A percentile compares a stretch with the other conserved stretches of the same genome.
These are phyloP conservation scores for Coleophoma crateriformis DNA, from an alignment of 2,329 filamentous ascomycete genomes.

Conservation along the genomic window DNA sequence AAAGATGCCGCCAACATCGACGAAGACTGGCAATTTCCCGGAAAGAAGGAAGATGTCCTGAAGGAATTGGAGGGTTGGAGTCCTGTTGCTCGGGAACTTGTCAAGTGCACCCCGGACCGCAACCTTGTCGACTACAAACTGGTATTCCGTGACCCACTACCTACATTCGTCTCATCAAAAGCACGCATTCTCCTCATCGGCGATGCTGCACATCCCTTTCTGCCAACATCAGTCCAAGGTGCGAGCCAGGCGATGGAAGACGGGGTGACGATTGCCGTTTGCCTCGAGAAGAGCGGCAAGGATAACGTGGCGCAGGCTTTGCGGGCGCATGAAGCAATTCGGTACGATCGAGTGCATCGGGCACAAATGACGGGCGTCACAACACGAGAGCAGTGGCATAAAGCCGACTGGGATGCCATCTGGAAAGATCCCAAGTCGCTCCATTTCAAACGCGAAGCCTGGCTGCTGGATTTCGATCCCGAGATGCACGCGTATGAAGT, in stretches of 20 bases:
- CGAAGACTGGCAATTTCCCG: background rate
- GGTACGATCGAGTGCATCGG: background rate
- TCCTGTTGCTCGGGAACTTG: background rate
- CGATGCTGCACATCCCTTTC: slow-evolving; percentile 62
- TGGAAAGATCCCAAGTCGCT: no score
- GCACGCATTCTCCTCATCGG: slow-evolving; percentile 34
- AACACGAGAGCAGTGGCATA: background rate
- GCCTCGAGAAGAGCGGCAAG: slow-evolving; percentile 13
- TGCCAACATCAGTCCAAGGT: slow-evolving; percentile 63
- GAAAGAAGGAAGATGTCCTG: background rate
- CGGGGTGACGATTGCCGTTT: slow-evolving; percentile 24
- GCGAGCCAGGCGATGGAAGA: slow-evolving; percentile 37
- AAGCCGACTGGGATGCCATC: background rate
- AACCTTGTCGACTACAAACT: background rate
- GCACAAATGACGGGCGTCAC: background rate
- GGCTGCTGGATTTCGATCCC: no score
- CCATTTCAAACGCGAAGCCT: no score
- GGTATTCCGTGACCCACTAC: background rate
- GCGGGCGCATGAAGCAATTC: background rate
- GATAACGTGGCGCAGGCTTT: background rate
- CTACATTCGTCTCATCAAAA: background rate
- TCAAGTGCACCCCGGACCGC: no score
- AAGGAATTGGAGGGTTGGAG: background rate
- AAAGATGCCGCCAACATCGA: background rate
- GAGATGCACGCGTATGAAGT: no score